Base-by-base conservation (phyloP, 495 filamentous ascomycete genomes). In the Neurospora tetraspora region DNA sequence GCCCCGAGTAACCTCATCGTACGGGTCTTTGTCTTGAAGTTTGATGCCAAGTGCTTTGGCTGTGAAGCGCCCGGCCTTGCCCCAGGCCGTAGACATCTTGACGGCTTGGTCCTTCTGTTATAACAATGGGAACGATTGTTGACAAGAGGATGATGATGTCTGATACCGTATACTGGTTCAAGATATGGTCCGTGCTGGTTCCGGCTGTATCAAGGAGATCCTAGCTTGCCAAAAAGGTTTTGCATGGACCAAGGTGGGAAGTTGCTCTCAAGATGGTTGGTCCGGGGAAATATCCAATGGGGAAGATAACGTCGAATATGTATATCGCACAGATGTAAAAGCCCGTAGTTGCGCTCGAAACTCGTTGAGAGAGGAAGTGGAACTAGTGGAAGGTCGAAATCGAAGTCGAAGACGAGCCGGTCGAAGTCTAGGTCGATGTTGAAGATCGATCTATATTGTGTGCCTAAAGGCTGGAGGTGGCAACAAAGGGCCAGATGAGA, bases 31-130 rank as follows among this genome's bases (percentile, higher is more conserved):
- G 34, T 88, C 86, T 59, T 91, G 81, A n/a, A 97, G 85, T 80
- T 97, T 93, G 85, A 98, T 97, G 23, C 92, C 91, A 39, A 98
- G 85, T 68, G 84, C 87, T 80, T 93, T 95, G 72, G 96, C 96
- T 80, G 96, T 80, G 70, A 83, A 82, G 76, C 91, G 91, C 78
- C 93, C 91, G 72, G 92, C 70, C 80, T 91, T 91, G 14, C 53
- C 53, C 53, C 53, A 65, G 27, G 53, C 53, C 53, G 53, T 65
- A 65, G 53, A 65, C 53, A 65, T 65, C 2, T 65, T 65, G 53
- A 36, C 14, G 53, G 53, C 53, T 65, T 65, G 53, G 27, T 65
- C 53, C 53, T 65, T 65, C 14, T 31, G 23, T 14, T 23, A 65
- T 8, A 36, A 16, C 6, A 9, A 65, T 65, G 14, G 53, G 53